phyloP scores from a whole-genome alignment of 208 protist species.

The Trypanosoma vivax region DNA sequence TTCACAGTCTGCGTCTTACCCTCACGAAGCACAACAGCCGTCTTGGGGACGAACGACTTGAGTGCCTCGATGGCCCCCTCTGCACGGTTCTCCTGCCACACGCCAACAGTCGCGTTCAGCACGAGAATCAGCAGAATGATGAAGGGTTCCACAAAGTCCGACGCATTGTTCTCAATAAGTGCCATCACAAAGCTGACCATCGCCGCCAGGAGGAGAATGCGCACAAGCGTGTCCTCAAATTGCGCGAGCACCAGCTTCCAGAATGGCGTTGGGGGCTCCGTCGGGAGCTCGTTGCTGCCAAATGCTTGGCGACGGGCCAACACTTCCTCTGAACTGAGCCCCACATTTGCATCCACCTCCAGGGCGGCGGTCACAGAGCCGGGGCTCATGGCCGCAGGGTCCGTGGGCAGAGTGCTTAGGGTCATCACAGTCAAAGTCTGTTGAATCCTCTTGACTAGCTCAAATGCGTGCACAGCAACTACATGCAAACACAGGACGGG shows the following conservation, averaged over 20 bases:
- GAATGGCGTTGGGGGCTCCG: conserved; percentile 54
- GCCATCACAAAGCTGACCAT: conserved; percentile 79
- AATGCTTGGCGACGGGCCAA: conserved; percentile 39
- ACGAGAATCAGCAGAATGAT: conserved; percentile 95
- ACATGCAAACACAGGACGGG: too few relatives aligned
- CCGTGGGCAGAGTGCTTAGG: conserved; percentile 6
- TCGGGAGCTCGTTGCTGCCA: conserved; percentile 62
- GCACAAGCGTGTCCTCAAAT: conserved; percentile 89
- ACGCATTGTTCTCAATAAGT: conserved; percentile 49
- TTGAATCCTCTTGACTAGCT: too few relatives aligned
- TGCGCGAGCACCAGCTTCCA: conserved; percentile 78
- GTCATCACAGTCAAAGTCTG: too few relatives aligned
- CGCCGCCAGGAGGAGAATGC: conserved; percentile 78
- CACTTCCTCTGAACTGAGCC: conserved; percentile 32
- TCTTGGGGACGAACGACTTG: conserved; percentile 64
- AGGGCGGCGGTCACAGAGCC: conserved; percentile 10
- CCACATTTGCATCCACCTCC: conserved; percentile 17
- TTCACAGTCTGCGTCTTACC: conserved; percentile 37
- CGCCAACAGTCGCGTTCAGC: conserved; percentile 89
- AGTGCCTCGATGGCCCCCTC: conserved; percentile 88
- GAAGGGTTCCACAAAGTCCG: conserved; percentile 89
- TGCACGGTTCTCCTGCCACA: conserved; percentile 91
- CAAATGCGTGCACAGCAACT: too few relatives aligned
- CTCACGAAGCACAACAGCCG: conserved; percentile 62
- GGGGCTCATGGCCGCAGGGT: conserved; percentile 12